These are phyloP conservation scores for Exophiala lecanii-corni DNA, from an alignment of 2,329 filamentous ascomycete genomes.

Conservation along the genomic window DNA sequence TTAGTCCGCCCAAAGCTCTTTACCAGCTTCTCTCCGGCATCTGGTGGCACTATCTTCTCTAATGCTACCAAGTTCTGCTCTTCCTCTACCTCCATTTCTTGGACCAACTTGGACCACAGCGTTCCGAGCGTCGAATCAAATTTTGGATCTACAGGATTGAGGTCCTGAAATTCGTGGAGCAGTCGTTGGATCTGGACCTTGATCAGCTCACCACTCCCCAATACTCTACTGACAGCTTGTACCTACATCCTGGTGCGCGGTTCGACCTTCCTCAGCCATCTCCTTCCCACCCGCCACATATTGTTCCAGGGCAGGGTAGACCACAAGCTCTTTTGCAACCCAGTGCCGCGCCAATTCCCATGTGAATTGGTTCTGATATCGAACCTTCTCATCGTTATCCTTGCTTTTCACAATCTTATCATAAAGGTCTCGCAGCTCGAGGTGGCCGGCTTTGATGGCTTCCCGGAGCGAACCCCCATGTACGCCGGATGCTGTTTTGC, in stretches of 20 bases:
- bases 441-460: slow-evolving; percentile 40
- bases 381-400: slow-evolving; percentile 40
- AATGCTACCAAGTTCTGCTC: slow-evolving; percentile 46
- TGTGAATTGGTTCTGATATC: slow-evolving; percentile 49
- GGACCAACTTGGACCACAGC: slow-evolving; percentile 41
- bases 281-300: slow-evolving; percentile 40
- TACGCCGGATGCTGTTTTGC: no score
- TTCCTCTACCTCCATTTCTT: slow-evolving; percentile 52
- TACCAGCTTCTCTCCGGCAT: slow-evolving; percentile 37
- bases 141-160: slow-evolving; percentile 37
- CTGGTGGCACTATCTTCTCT: slow-evolving; percentile 38
- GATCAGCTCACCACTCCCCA: not conserved
- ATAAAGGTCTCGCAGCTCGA: slow-evolving; percentile 40
- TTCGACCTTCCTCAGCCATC: slow-evolving; percentile 46
- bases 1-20: slow-evolving; percentile 50
- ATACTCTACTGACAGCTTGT: not conserved
- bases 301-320: slow-evolving; percentile 53
- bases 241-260: slow-evolving; percentile 43
- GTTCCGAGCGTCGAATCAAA: slow-evolving; percentile 43
- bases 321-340: slow-evolving; percentile 49
- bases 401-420: slow-evolving; percentile 39
- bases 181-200: slow-evolving; percentile 46
- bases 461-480: slow-evolving; percentile 23
- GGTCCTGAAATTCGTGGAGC: slow-evolving; percentile 47
- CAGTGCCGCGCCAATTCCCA: slow-evolving; percentile 52